Percentiles rank a stretch among this genome's conserved stretches.
phyloP scores from a whole-genome alignment of 352 stramenopile species.

The Phytophthora crassamura region DNA sequence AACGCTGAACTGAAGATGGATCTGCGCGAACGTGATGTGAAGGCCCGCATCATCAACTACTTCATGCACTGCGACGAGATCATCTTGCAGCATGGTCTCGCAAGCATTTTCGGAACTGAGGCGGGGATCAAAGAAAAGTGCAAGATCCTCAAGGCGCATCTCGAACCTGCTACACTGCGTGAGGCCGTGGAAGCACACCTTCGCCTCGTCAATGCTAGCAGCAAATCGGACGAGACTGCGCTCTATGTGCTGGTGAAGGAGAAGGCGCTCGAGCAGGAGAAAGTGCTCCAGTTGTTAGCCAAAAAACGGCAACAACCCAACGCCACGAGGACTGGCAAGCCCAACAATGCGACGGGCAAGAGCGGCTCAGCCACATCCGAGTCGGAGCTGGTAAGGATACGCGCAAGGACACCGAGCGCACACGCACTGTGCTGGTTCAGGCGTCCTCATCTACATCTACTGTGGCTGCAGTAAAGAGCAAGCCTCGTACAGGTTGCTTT shows the following conservation, averaged over 20 bases:
- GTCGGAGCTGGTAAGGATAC: no score
- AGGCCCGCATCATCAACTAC: conserved; percentile 28
- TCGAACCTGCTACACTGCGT: conserved; percentile 13
- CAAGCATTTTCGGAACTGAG: conserved; percentile 17
- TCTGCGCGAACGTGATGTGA: conserved; percentile 29
- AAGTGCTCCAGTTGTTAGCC: conserved; percentile 5
- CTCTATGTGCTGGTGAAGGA: conserved; percentile 24
- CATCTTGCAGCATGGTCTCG: conserved; percentile 23
- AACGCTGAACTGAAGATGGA: conserved; percentile 20
- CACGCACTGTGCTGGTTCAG: not conserved
- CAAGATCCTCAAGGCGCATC: conserved; percentile 2
- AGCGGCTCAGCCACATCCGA: no score
- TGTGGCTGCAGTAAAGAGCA: not conserved
- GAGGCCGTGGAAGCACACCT: conserved; percentile 14
- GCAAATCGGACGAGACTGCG: conserved; percentile 9
- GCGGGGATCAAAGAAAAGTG: conserved; percentile 17
- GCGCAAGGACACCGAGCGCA: no score
- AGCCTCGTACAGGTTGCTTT: conserved; percentile 14
- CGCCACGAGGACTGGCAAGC: no score
- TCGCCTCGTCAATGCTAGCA: not conserved
- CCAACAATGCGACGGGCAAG: no score
- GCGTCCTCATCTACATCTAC: no score
- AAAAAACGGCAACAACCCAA: not conserved
- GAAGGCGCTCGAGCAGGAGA: conserved; percentile 34
- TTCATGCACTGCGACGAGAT: conserved; percentile 28